Conservation (phyloP, 768 basidiomycete species). For the Russula sp. region DNA sequence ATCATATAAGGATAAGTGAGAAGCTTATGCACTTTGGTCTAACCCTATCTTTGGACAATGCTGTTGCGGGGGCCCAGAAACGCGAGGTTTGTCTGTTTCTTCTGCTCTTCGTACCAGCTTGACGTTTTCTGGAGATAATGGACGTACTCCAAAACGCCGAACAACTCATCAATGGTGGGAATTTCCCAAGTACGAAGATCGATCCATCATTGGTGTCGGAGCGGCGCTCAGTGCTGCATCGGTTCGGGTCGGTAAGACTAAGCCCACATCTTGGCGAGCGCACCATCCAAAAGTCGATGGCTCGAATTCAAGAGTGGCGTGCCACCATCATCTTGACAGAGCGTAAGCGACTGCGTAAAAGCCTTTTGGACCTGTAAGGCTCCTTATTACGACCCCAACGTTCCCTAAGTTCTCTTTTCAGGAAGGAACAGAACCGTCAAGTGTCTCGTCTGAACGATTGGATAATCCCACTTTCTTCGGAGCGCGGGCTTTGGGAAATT, state of each 20-base stretch:
- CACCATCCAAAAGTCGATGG: conserved; percentile 58
- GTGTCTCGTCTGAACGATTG: conserved; percentile 59
- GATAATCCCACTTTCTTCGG: conserved; percentile 59
- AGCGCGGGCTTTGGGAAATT: conserved; percentile 81
- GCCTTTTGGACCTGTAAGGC: conserved; percentile 65
- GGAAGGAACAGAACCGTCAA: conserved; percentile 76
- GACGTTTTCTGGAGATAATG: conserved; percentile 47
- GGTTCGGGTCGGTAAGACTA: conserved; percentile 55
- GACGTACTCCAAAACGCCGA: conserved; percentile 57
- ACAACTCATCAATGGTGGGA: conserved; percentile 46
- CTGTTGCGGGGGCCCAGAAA: conserved; percentile 63
- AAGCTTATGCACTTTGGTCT: conserved; percentile 69
- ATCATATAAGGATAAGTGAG: conserved; percentile 56
- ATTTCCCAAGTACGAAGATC: conserved; percentile 47
- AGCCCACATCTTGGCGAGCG: conserved; percentile 64
- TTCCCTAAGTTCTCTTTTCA: conserved; percentile 36
- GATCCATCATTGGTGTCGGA: conserved; percentile 54
- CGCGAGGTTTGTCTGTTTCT: conserved; percentile 51
- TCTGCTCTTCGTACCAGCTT: background rate
- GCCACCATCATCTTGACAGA: conserved; percentile 65
- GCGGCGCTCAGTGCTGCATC: conserved; percentile 50
- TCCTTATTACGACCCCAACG: background rate
- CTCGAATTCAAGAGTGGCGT: conserved; percentile 70
- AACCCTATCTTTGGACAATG: conserved; percentile 61
- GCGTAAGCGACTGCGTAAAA: conserved; percentile 67